A percentile compares a stretch with the other conserved stretches of the same genome.
phyloP scores from a whole-genome alignment of 2,329 filamentous ascomycete species.

The Xylariaceae sp. region DNA sequence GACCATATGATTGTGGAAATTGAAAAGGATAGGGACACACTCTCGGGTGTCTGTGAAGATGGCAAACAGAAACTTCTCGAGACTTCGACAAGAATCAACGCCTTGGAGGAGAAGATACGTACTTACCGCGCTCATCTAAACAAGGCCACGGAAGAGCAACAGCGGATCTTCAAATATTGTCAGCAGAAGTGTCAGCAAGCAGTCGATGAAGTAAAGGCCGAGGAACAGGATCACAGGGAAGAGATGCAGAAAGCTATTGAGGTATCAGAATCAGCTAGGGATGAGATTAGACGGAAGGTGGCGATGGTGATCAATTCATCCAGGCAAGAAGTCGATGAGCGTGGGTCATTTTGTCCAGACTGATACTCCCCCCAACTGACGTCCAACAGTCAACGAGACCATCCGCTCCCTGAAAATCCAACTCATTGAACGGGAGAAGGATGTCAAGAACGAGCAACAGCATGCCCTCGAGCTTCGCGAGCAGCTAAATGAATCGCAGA shows the following conservation, averaged over 20 bases:
- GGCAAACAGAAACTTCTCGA: conserved; percentile 1
- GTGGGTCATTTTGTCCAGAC: too few relatives aligned
- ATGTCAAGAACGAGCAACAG: conserved; percentile 13
- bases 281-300: conserved; percentile 12
- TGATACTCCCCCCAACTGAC: conserved; percentile 5
- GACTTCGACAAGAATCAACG: neutral
- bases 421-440: conserved; percentile 15
- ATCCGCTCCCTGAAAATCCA: conserved; percentile 10
- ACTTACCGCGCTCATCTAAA: conserved; percentile 34
- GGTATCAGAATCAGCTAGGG: conserved; percentile 6
- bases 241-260: conserved; percentile 19
- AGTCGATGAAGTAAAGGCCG: conserved; percentile 26
- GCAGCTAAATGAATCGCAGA: conserved; percentile 13
- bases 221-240: conserved; percentile 26
- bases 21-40: neutral
- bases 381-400: conserved; percentile 11
- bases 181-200: conserved; percentile 26
- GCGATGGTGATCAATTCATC: conserved; percentile 8
- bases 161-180: conserved; percentile 31
- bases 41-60: conserved; percentile 15
- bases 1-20: neutral
- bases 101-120: conserved; percentile 28
- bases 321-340: conserved; percentile 3
- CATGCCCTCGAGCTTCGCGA: conserved; percentile 10
- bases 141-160: conserved; percentile 38